Evolutionary conservation across 139 green algal genomes (phyloP).

Genomic region (Zygnema circumcarinatum): DNA sequence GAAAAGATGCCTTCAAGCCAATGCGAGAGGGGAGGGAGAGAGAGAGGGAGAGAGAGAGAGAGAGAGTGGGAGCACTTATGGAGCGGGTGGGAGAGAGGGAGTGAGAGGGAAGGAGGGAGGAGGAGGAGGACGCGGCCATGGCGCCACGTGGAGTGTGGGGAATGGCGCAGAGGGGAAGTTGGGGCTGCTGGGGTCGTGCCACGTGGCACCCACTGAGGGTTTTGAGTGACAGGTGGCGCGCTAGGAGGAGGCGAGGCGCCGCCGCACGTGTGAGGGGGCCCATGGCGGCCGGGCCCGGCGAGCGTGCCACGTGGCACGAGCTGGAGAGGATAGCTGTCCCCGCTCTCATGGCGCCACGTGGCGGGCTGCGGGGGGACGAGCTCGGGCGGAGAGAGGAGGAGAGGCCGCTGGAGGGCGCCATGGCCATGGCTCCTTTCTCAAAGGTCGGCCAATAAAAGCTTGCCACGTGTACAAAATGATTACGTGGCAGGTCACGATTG

Average conservation of each 20-base stretch:
- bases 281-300: background rate
- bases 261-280: background rate
- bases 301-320: background rate
- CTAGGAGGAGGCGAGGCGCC: background rate
- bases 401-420: background rate
- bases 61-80: background rate
- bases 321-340: background rate
- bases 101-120: too few species aligned
- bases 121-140: background rate
- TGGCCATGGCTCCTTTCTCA: too few species aligned
- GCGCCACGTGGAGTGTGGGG: too few species aligned
- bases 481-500: too few species aligned
- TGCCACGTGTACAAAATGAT: too few species aligned
- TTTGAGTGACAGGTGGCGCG: background rate
- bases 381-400: too few species aligned
- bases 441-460: too few species aligned
- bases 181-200: too few species aligned
- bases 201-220: background rate
- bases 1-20: background rate
- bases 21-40: background rate
- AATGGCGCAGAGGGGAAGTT: too few species aligned
- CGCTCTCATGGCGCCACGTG: background rate
- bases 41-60: background rate
- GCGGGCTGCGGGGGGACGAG: background rate
- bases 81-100: too few species aligned